Base-by-base conservation (phyloP, 306 rosid species). In the Quercus gilva region DNA sequence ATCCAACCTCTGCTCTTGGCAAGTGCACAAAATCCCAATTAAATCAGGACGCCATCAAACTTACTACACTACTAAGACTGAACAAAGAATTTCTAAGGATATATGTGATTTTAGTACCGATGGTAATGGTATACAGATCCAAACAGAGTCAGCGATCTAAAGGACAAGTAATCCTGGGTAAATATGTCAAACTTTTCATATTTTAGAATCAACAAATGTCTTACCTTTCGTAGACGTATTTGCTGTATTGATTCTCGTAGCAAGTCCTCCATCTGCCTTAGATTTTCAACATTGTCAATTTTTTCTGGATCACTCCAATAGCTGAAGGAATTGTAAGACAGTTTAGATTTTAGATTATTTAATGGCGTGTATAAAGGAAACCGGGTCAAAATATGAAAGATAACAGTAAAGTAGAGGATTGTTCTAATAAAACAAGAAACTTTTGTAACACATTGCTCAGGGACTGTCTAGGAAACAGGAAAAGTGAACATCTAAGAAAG, bases 211-310 rank as follows among this genome's bases (percentile, higher is more conserved):
- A 78, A 80, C 71, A 58, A 73, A 78, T 68, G 65, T 17, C 59
- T 65, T 87, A 90, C 97, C 92, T 90, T 90, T 21, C 82, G 88
- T 57, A 82, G 61, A 69, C 64, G 72, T 55, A 90, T 72, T 68
- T 76, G 84, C 59, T 85, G 84, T 70, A 92, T 80, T 70, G 94
- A 92, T 78, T 92, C 89, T 80, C 83, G 80, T 43, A 92, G 83
- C 5, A 74, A 80, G 58, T 86, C 87, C 86, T 90, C 97, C 92
- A 90, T 90, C 84, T 89, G 96, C 68, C 69, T 77, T 52, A 92
- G 94, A 79, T 86, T 89, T 52, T 90, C 91, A n/a, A 88, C 74
- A 81, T 81, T 77, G 31, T 86, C 57, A 81, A 89, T 84, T 89
- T 83, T 89, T 69, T 90, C 91, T 13, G 84, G 71, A 71, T 90